phyloP scores from a whole-genome alignment of 495 filamentous ascomycete species.

The Penicillium crystallinum region DNA sequence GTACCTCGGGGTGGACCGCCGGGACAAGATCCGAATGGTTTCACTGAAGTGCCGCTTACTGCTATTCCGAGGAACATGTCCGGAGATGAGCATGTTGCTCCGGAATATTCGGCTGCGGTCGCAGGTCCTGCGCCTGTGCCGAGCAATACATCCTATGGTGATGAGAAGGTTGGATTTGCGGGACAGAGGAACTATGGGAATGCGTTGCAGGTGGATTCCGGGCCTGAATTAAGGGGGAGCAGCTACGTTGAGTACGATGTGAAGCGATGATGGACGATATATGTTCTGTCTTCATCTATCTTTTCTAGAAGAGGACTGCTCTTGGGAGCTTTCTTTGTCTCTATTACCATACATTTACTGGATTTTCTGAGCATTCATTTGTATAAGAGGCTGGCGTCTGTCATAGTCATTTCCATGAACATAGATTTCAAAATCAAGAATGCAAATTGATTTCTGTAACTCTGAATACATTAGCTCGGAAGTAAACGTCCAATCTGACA shows the following conservation, averaged over 20 bases:
- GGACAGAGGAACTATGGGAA: conserved; percentile 31
- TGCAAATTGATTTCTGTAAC: not conserved
- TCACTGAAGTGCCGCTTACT: conserved; percentile 32
- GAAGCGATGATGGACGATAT: conserved; percentile 22
- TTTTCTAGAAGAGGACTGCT: not conserved
- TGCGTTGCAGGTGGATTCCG: conserved; percentile 23
- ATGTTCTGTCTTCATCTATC: not conserved
- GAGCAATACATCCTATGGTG: conserved; percentile 15
- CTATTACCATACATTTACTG: not conserved
- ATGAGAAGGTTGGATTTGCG: conserved; percentile 46
- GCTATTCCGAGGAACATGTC: conserved; percentile 18
- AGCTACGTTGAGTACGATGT: conserved; percentile 38
- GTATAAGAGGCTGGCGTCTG: not conserved
- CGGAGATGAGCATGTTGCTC: conserved; percentile 14
- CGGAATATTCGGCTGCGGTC: conserved; percentile 23
- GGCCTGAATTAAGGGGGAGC: conserved; percentile 26
- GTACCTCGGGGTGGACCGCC: conserved; percentile 8
- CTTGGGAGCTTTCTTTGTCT: not conserved
- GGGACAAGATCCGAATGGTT: conserved; percentile 13
- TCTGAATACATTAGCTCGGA: not conserved
- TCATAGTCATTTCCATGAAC: not conserved
- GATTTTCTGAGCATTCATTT: not conserved
- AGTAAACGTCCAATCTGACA: not conserved
- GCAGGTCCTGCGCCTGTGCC: conserved; percentile 3
- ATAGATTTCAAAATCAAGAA: not conserved